Percentiles rank a stretch among this genome's conserved stretches.
Conservation (phyloP, 768 basidiomycete genomes). For the Calocera cornea region DNA sequence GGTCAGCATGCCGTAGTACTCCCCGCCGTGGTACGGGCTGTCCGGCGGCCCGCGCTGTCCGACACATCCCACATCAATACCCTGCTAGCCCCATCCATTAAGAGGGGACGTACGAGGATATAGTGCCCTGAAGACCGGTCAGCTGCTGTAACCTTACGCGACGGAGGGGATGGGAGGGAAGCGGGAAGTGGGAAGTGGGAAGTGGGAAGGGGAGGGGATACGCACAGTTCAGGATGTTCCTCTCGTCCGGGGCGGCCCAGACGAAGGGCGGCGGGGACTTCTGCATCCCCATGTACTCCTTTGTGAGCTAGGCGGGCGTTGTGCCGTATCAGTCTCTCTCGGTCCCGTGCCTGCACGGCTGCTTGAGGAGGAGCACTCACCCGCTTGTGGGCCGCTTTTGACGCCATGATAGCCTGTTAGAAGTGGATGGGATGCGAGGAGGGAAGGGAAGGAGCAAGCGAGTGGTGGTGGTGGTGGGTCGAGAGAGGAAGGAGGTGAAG, state of each 20-base stretch:
- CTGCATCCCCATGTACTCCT: constrained; percentile 89
- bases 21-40: constrained; percentile 78
- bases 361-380: no score
- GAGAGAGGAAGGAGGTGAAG: no score
- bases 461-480: no score
- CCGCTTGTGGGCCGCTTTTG: constrained; percentile 76
- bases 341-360: no score
- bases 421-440: no score
- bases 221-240: constrained; percentile 91
- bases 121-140: constrained; percentile 59
- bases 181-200: not conserved
- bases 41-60: constrained; percentile 82
- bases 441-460: no score
- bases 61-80: constrained; percentile 10
- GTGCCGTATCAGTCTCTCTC: constrained; percentile 10
- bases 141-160: not conserved
- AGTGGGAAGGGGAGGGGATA: constrained; percentile 13
- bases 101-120: constrained; percentile 53
- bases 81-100: not conserved
- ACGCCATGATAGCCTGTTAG: constrained; percentile 41
- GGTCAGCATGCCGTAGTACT: constrained; percentile 83
- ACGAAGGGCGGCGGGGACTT: constrained; percentile 89
- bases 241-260: constrained; percentile 91
- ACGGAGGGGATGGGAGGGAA: no score
- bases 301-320: constrained; percentile 42